Conservation (phyloP, 177 flowering plant genomes). For the Vitis hybrid region DNA sequence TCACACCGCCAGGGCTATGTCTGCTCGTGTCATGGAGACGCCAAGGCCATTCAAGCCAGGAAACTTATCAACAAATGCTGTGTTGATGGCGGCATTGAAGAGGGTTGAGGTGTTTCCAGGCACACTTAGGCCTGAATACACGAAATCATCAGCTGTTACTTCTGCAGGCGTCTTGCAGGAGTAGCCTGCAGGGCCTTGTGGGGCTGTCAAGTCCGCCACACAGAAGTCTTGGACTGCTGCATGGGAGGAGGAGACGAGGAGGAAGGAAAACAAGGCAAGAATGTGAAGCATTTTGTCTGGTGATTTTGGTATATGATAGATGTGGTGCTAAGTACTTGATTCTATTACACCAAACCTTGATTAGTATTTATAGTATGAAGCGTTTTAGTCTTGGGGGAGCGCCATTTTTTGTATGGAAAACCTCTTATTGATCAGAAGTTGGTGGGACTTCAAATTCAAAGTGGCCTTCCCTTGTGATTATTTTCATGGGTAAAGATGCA, state of each 20-base stretch:
- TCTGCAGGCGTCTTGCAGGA: conserved; percentile 26
- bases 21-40: conserved; percentile 35
- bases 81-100: conserved; percentile 42
- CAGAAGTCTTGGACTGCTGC: conserved; percentile 42
- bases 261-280: conserved; percentile 13
- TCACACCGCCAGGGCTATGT: conserved; percentile 35
- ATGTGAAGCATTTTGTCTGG: conserved; percentile 23
- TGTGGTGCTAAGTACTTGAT: too few relatives aligned
- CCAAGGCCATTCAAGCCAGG: conserved; percentile 49
- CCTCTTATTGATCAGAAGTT: too few relatives aligned
- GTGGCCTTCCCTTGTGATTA: too few relatives aligned
- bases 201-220: conserved; percentile 25
- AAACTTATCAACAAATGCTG: conserved; percentile 38
- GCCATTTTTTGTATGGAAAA: too few relatives aligned
- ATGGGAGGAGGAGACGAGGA: conserved; percentile 13
- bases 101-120: conserved; percentile 45
- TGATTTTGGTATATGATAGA: too few relatives aligned
- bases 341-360: not conserved
- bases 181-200: conserved; percentile 33
- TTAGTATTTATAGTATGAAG: too few relatives aligned
- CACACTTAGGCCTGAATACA: conserved; percentile 24
- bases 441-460: too few relatives aligned
- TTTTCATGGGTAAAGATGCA: too few relatives aligned
- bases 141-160: conserved; percentile 32
- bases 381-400: too few relatives aligned